phyloP scores from a whole-genome alignment of 805 yeast species.

The Candida alai region DNA sequence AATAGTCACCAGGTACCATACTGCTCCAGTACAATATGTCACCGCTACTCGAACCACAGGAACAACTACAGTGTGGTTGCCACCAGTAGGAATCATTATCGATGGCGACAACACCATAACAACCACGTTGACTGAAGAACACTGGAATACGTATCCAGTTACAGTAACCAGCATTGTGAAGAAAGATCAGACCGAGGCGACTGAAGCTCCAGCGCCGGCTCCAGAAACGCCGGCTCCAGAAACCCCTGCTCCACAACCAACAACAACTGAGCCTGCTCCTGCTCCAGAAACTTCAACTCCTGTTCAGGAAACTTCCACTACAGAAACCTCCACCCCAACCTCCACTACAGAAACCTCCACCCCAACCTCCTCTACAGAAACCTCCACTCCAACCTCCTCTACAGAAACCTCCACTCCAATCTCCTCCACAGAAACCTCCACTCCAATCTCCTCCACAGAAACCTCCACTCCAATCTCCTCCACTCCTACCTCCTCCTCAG shows the following conservation, averaged over 20 bases:
- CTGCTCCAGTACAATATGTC: conserved; percentile 52
- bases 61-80: conserved; percentile 46
- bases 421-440: conserved; percentile 6
- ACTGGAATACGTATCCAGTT: conserved; percentile 32
- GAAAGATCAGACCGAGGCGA: conserved; percentile 13
- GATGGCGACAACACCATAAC: conserved; percentile 48
- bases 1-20: conserved; percentile 50
- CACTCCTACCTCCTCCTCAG: conserved; percentile 16
- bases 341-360: conserved; percentile 9
- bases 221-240: conserved; percentile 13
- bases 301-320: conserved; percentile 8
- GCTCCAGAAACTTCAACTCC: conserved; percentile 13
- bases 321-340: conserved; percentile 13
- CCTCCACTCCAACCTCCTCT: conserved; percentile 12
- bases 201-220: conserved; percentile 15
- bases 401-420: neutral
- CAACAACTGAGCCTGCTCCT: conserved; percentile 15
- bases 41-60: conserved; percentile 41
- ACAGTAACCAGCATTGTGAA: conserved; percentile 21
- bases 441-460: conserved; percentile 10
- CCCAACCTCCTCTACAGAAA: conserved; percentile 8
- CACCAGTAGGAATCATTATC: conserved; percentile 51
- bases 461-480: conserved; percentile 10
- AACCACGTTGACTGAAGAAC: conserved; percentile 35
- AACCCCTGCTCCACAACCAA: conserved; percentile 14